phyloP scores from a whole-genome alignment of 371 early-diverging fungal genomes.

The Mortierella sp. region DNA sequence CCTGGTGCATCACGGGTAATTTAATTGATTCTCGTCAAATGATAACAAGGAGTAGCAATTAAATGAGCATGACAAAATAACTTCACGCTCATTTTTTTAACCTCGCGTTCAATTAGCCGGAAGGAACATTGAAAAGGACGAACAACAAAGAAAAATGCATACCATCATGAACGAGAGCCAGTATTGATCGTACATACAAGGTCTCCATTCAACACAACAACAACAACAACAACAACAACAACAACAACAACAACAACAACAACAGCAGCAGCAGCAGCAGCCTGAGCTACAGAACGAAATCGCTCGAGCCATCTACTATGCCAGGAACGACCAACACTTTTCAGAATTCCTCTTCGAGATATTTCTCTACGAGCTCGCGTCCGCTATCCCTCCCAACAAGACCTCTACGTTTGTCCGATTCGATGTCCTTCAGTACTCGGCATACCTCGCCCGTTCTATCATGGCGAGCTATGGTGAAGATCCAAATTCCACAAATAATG shows the following conservation, averaged over 20 bases:
- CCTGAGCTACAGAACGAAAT: background rate
- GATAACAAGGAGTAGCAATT: no score
- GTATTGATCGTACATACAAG: no score
- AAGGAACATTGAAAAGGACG: no score
- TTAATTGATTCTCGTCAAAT: no score
- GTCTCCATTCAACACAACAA: no score
- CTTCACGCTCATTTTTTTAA: no score
- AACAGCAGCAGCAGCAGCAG: background rate
- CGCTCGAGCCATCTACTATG: conserved; percentile 1
- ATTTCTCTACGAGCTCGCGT: conserved; percentile 35
- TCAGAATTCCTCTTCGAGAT: conserved; percentile 45
- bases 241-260: background rate
- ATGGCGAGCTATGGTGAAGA: conserved; percentile 9
- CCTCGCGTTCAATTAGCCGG: no score
- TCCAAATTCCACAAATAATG: background rate
- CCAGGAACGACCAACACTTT: conserved; percentile 37
- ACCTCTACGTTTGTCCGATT: conserved; percentile 5
- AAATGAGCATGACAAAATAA: no score
- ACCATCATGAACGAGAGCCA: no score
- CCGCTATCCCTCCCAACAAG: conserved; percentile 10
- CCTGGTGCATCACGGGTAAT: no score
- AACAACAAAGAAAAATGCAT: no score
- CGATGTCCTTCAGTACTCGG: conserved; percentile 2
- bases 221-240: no score
- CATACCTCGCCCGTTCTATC: background rate